Conservation (phyloP, 225 moss, liverwort and hornwort species). For the Climacium dendroides region DNA sequence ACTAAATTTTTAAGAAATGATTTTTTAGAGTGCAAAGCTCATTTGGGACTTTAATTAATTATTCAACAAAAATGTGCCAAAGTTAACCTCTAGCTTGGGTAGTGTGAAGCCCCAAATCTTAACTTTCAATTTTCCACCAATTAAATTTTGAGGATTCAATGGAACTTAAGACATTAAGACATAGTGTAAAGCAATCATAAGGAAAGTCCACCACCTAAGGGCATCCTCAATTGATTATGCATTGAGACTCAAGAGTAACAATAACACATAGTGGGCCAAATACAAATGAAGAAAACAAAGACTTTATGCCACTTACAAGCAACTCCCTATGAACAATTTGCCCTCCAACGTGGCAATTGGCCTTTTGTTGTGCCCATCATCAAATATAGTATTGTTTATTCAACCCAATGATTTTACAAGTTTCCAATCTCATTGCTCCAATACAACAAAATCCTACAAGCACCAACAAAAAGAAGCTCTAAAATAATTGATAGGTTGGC, state of each 20-base stretch:
- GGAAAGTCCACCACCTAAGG: accelerated
- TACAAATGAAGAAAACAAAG: background rate
- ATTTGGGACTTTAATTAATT: too few species aligned
- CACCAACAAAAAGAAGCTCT: background rate
- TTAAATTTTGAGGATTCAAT: background rate
- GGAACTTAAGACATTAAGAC: accelerated
- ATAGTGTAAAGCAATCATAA: accelerated
- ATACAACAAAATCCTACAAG: accelerated
- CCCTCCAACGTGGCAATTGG: background rate
- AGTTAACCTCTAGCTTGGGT: too few species aligned
- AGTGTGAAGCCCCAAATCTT: background rate
- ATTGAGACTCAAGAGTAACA: accelerated
- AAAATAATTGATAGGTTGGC: background rate
- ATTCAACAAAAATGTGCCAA: too few species aligned
- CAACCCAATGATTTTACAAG: background rate
- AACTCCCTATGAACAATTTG: background rate
- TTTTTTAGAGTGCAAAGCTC: too few species aligned
- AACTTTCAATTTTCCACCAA: background rate
- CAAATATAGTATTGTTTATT: background rate
- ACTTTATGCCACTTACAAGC: background rate
- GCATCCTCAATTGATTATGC: accelerated
- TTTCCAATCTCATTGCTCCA: background rate
- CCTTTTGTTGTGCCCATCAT: accelerated
- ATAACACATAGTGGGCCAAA: accelerated
- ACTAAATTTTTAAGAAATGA: too few species aligned